These are phyloP conservation scores for Daldinia concentrica DNA, from an alignment of 495 filamentous ascomycete genomes.

Conservation along the genomic window DNA sequence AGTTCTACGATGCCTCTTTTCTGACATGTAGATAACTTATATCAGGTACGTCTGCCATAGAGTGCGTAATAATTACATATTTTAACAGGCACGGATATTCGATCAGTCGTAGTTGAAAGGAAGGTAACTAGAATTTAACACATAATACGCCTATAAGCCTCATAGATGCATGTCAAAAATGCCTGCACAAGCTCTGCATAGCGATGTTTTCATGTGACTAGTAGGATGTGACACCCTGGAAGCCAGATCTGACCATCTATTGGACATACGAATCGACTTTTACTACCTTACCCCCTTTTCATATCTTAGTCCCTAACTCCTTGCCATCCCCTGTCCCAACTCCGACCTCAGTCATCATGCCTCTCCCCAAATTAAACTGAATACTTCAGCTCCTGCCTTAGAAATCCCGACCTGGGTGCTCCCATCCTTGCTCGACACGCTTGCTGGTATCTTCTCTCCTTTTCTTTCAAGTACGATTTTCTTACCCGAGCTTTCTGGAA, in stretches of 20 bases:
- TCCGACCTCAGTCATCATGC: background rate
- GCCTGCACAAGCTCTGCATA: too few relatives aligned
- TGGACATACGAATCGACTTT: background rate
- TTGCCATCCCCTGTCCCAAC: background rate
- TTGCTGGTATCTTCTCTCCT: slow-evolving; percentile 64
- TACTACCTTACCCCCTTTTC: background rate
- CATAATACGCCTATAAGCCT: too few relatives aligned
- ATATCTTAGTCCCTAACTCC: background rate
- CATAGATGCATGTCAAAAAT: too few relatives aligned
- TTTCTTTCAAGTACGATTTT: slow-evolving; percentile 70
- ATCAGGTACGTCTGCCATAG: too few relatives aligned
- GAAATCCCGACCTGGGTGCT: slow-evolving; percentile 75
- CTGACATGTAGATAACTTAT: background rate
- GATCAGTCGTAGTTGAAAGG: too few relatives aligned
- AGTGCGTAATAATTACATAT: too few relatives aligned
- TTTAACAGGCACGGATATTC: too few relatives aligned
- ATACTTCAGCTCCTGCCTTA: slow-evolving; percentile 52
- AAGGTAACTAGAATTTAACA: too few relatives aligned
- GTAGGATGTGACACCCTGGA: background rate
- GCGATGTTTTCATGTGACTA: background rate
- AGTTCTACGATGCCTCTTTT: background rate
- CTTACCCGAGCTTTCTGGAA: slow-evolving; percentile 56
- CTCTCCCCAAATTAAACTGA: slow-evolving; percentile 36
- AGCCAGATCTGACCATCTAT: background rate
- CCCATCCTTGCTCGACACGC: slow-evolving; percentile 58